phyloP scores from a whole-genome alignment of 768 basidiomycete genomes.

The Tulasnella calospora region DNA sequence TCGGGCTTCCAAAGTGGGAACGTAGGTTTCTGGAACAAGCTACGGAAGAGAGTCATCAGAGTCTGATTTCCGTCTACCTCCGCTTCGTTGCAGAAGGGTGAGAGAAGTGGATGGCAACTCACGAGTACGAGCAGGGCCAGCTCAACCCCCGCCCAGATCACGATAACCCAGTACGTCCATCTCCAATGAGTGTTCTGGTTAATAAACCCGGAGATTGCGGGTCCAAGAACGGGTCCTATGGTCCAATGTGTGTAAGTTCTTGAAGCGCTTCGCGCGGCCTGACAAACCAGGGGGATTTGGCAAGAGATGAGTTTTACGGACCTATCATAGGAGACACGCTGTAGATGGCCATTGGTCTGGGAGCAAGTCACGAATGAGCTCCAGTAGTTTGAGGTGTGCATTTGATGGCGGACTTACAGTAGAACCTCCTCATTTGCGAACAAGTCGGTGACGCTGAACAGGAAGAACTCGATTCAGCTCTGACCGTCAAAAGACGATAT shows the following conservation, averaged over 20 bases:
- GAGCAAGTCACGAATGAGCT: background rate
- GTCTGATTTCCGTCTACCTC: background rate
- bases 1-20: slow-evolving; percentile 52
- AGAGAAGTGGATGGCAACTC: slow-evolving; percentile 31
- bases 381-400: background rate
- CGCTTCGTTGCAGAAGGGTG: too few species aligned
- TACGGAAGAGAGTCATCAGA: slow-evolving; percentile 32
- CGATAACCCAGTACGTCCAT: slow-evolving; percentile 69
- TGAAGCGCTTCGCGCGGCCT: too few species aligned
- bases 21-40: slow-evolving; percentile 70
- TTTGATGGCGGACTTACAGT: slow-evolving; percentile 17
- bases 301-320: slow-evolving; percentile 32
- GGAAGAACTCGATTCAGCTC: background rate
- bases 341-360: slow-evolving; percentile 55
- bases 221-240: too few species aligned
- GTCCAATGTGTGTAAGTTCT: too few species aligned
- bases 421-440: slow-evolving; percentile 53
- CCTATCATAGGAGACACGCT: slow-evolving; percentile 54
- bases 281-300: too few species aligned
- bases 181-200: slow-evolving; percentile 56
- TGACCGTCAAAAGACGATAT: background rate
- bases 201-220: background rate
- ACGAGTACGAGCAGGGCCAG: slow-evolving; percentile 50
- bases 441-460: slow-evolving; percentile 49
- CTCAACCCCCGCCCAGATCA: slow-evolving; percentile 64